Evolutionary conservation across 2,329 filamentous ascomycete genomes (phyloP).

Genomic region (Penicillium digitatum): DNA sequence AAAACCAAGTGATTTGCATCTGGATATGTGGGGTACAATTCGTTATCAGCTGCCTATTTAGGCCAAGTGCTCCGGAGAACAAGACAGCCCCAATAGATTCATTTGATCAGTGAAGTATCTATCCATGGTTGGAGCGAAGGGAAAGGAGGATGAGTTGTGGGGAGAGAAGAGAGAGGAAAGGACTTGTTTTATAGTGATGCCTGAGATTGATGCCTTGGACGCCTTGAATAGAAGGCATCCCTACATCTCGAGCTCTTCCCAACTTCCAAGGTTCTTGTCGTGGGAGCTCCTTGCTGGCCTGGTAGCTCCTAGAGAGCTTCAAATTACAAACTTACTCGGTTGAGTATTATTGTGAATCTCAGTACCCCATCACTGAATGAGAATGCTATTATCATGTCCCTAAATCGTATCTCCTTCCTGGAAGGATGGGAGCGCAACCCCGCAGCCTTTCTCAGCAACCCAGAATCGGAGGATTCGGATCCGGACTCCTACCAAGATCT

Average conservation of each 20-base stretch:
- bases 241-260: not conserved
- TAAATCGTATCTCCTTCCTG: slow-evolving; percentile 43
- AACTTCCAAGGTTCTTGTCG: not conserved
- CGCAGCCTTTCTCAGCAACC: slow-evolving; percentile 24
- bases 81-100: not conserved
- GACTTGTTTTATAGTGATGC: slow-evolving; percentile 9
- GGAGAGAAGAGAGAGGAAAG: not conserved
- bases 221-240: not conserved
- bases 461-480: slow-evolving; percentile 17
- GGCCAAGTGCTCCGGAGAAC: not conserved
- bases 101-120: not conserved
- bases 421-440: slow-evolving; percentile 43
- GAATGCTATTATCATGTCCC: slow-evolving; percentile 35
- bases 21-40: not conserved
- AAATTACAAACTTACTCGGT: not conserved
- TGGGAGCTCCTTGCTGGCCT: not conserved
- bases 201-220: not conserved
- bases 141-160: not conserved
- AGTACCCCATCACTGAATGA: not conserved
- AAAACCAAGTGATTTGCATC: not conserved
- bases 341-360: not conserved
- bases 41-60: slow-evolving; percentile 7
- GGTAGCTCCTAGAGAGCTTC: not conserved
- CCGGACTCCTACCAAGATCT: slow-evolving; percentile 30
- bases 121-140: not conserved